Evolutionary conservation across 2,329 filamentous ascomycete genomes (phyloP).

Genomic region (Fusarium decemcellulare): DNA sequence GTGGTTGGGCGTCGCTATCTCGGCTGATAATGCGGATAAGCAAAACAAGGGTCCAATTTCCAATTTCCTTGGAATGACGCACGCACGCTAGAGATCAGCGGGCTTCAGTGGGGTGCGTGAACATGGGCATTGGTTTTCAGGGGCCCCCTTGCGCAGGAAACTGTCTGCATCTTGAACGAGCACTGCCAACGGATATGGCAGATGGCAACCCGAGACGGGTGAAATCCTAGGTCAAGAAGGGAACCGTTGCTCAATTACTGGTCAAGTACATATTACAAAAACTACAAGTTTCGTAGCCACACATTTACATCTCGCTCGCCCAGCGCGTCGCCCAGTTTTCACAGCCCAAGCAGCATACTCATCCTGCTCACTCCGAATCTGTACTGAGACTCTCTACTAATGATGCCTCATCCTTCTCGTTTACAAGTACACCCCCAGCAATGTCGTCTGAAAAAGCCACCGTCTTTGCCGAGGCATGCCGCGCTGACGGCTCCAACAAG

Average conservation of each 20-base stretch:
- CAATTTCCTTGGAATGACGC: conserved; percentile 30
- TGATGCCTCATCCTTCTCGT: conserved; percentile 44
- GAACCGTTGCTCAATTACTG: background rate
- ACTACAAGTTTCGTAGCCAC: conserved; percentile 9
- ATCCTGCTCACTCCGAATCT: conserved; percentile 29
- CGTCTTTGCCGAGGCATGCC: conserved; percentile 63
- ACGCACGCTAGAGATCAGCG: conserved; percentile 21
- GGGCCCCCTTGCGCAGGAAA: conserved; percentile 8
- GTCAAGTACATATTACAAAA: conserved; percentile 26
- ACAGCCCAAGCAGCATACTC: background rate
- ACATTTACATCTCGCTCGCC: background rate
- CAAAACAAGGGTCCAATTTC: conserved; percentile 32
- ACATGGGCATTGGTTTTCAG: conserved; percentile 11
- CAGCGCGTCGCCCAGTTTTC: background rate
- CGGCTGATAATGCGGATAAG: conserved; percentile 20
- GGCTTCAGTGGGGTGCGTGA: conserved; percentile 24
- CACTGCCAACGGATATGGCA: too few relatives aligned
- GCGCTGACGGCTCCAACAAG: conserved; percentile 74
- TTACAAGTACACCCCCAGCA: conserved; percentile 51
- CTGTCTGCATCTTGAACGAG: background rate
- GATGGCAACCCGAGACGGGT: too few relatives aligned
- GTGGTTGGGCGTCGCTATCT: conserved; percentile 15
- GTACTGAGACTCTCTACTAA: conserved; percentile 44
- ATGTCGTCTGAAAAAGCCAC: conserved; percentile 75
- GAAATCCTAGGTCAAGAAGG: too few relatives aligned